Evolutionary conservation across 2,329 filamentous ascomycete species (phyloP), one percentile per base, ranked within the genome.

Genomic region (Colletotrichum sp.): DNA sequence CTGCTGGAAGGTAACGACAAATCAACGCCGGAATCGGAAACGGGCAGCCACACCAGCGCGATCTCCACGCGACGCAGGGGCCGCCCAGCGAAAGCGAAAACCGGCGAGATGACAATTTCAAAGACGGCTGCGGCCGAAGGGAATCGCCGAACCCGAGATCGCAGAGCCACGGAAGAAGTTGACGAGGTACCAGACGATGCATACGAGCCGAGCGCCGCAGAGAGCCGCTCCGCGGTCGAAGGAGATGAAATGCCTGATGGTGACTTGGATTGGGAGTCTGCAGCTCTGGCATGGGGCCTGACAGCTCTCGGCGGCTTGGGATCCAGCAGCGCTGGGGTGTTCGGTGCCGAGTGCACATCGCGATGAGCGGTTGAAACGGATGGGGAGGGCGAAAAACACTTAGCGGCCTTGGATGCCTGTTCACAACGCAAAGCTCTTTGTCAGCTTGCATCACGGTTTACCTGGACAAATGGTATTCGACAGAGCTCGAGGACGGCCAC

Each of bases 221-320:
- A 84, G 61, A 79, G 78, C 18, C 79, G 78, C 15, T 78, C 80
- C 2, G 75, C 81, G 7, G 80, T 81, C 2, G 84, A 88, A 78
- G 87, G 87, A 1, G 88, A 90, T 75, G 79, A 83, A 34, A 71
- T 86, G n/a, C 84, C 84, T 2, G 81, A 83, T 10, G 80, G 82
- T 13, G 86, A 85, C 13, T 80, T 86, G 36, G 87, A 89, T 76
- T 87, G 86, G 85, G 88, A 90, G 77, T 82, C 85, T 12, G 86
- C 85, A 3, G 85, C 88, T 8, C 80, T 90, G 28, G 82, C 85
- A 6, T 90, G 88, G 88, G 87, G 86, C 4, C 77, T 90, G 63
- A 83, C 85, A 15, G 83, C 83, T 18, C 68, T 87, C 16, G 86
- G 85, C 2, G 88, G 88, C 3, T 79, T 90, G 28, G 87, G 87